Evolutionary conservation across 305 asterid species (phyloP).

Genomic region (Coffea humblotiana): DNA sequence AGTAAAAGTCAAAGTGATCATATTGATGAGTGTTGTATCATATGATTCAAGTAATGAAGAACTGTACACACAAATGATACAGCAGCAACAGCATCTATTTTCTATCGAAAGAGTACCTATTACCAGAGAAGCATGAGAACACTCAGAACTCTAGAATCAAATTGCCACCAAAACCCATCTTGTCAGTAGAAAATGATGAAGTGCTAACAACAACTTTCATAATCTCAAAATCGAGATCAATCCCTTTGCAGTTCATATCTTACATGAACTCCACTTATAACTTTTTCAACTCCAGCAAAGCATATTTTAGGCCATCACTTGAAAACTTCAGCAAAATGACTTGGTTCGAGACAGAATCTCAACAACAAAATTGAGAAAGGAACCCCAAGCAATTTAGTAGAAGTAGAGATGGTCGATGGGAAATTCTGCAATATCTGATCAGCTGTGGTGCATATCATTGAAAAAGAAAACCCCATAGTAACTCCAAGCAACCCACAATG

Average conservation of each 20-base stretch:
- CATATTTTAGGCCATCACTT: constrained; percentile 70
- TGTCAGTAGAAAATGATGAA: neutral
- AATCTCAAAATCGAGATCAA: no score
- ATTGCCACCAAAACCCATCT: neutral
- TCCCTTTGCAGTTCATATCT: neutral
- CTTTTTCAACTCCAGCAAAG: constrained; percentile 48
- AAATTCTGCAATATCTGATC: constrained; percentile 58
- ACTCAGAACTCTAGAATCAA: neutral
- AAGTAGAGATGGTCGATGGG: constrained; percentile 58
- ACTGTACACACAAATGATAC: neutral
- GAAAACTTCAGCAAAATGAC: constrained; percentile 48
- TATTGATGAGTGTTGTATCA: neutral
- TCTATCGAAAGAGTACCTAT: neutral
- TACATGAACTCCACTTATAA: constrained; percentile 16
- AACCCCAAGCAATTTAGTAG: constrained; percentile 51
- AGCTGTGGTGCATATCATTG: constrained; percentile 61
- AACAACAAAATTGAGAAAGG: constrained; percentile 67
- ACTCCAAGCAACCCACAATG: constrained; percentile 54
- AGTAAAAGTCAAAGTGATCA: neutral
- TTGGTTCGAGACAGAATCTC: constrained; percentile 59
- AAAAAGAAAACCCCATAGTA: constrained; percentile 63
- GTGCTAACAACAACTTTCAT: neutral
- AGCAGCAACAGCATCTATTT: neutral
- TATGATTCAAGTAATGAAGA: neutral
- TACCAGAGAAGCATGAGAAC: neutral